Evolutionary conservation across 768 basidiomycete genomes (phyloP).

Genomic region (Amanita fuliginea): DNA sequence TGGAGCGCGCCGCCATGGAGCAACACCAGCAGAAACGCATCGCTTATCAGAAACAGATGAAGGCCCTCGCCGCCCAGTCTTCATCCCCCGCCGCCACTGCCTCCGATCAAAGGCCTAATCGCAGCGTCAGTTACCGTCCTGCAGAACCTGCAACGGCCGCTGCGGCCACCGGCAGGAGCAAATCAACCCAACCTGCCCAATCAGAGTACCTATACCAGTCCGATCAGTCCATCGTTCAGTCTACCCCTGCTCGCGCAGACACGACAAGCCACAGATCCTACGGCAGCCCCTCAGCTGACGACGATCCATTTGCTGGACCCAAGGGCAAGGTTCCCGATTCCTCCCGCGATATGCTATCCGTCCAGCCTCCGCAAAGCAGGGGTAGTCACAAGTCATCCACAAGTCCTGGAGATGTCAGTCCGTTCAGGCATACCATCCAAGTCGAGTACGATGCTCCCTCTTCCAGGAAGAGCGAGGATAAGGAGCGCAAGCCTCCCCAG

Average conservation of each 20-base stretch:
- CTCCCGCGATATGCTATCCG: not conserved
- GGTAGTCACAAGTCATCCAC: conserved; percentile 26
- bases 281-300: conserved; percentile 30
- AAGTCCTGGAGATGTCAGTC: conserved; percentile 23
- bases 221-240: conserved; percentile 36
- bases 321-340: conserved; percentile 4
- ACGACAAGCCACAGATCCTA: conserved; percentile 12
- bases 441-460: conserved; percentile 69
- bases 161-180: conserved; percentile 30
- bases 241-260: conserved; percentile 16
- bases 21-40: conserved; percentile 77
- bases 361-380: not conserved
- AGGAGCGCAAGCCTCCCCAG: conserved; percentile 10
- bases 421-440: conserved; percentile 87
- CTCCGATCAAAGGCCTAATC: conserved; percentile 19
- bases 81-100: not conserved
- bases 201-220: conserved; percentile 66
- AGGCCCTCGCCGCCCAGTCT: conserved; percentile 29
- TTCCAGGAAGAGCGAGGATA: conserved; percentile 22
- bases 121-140: conserved; percentile 47
- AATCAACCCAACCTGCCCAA: conserved; percentile 41
- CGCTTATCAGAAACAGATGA: conserved; percentile 76
- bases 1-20: conserved; percentile 74
- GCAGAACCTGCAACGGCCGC: conserved; percentile 26
- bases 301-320: conserved; percentile 61